Evolutionary conservation across 2,329 filamentous ascomycete genomes (phyloP).

Genomic region (Ophiostoma australiae): DNA sequence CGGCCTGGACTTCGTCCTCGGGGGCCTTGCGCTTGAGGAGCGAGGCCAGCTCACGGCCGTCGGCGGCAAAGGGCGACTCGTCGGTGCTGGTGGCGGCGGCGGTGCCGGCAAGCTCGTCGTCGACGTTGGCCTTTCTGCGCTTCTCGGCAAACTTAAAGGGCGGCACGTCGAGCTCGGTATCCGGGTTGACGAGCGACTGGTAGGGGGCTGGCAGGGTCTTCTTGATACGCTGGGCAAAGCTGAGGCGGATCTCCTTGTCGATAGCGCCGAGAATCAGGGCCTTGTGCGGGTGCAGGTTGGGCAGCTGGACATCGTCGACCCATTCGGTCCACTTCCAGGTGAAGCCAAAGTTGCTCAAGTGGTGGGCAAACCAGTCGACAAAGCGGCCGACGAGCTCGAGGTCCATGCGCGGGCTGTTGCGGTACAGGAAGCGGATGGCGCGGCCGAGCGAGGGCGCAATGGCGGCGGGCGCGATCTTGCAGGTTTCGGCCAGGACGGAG

Average conservation of each 20-base stretch:
- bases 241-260: conserved; percentile 94
- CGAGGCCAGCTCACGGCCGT: conserved; percentile 75
- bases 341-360: conserved; percentile 97
- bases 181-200: conserved; percentile 73
- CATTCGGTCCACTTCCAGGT: conserved; percentile 99
- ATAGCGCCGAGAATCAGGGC: conserved; percentile 86
- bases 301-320: conserved; percentile 76
- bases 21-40: conserved; percentile 79
- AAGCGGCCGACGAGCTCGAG: conserved; percentile 82
- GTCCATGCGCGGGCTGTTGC: conserved; percentile 75
- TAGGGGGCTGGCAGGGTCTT: conserved; percentile 85
- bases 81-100: not conserved
- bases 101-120: not conserved
- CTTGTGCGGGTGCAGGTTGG: conserved; percentile 77
- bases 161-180: conserved; percentile 92
- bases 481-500: conserved; percentile 86
- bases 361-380: conserved; percentile 96
- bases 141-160: conserved; percentile 69
- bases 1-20: conserved; percentile 77
- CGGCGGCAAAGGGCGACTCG: conserved; percentile 56
- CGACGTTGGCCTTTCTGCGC: not conserved
- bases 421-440: conserved; percentile 87
- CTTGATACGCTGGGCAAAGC: conserved; percentile 93
- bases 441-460: conserved; percentile 90
- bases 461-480: conserved; percentile 92